A percentile compares a stretch with the other conserved stretches of the same genome.
phyloP scores from a whole-genome alignment of 1,284 basidiomycete species.

The Pseudozyma flocculosa region DNA sequence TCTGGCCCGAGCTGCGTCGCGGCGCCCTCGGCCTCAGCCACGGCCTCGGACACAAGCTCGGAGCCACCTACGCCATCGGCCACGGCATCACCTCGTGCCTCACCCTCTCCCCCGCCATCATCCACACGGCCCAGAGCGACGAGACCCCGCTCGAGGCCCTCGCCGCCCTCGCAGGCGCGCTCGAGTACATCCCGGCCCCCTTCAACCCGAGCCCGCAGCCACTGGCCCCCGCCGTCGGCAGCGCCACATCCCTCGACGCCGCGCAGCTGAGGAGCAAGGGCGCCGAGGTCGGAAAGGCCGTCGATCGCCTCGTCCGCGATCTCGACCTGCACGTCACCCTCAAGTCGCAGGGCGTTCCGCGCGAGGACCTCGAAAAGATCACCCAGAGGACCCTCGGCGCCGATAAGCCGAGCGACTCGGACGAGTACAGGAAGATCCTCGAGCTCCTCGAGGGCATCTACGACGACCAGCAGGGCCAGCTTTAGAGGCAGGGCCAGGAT shows the following conservation, averaged over 20 bases:
- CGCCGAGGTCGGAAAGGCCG: constrained; percentile 22
- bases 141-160: constrained; percentile 25
- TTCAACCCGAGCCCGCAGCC: constrained; percentile 17
- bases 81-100: constrained; percentile 82
- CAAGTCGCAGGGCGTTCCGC: constrained; percentile 66
- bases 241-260: neutral
- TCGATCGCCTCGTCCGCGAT: constrained; percentile 61
- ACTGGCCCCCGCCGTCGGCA: constrained; percentile 3
- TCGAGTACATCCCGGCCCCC: constrained; percentile 37
- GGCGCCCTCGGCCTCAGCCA: constrained; percentile 74
- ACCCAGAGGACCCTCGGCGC: constrained; percentile 61
- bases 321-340: constrained; percentile 67
- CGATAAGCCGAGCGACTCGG: constrained; percentile 11
- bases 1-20: constrained; percentile 67
- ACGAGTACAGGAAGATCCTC: constrained; percentile 24
- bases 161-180: constrained; percentile 34
- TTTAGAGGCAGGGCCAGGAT: too few relatives aligned
- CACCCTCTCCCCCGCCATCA: constrained; percentile 62
- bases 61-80: constrained; percentile 72
- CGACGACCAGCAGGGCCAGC: too few relatives aligned
- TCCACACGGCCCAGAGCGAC: constrained; percentile 12
- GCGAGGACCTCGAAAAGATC: constrained; percentile 63
- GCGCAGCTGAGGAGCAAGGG: constrained; percentile 14
- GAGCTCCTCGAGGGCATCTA: constrained; percentile 23
- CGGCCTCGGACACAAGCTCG: constrained; percentile 66